Evolutionary conservation across 306 rosid species (phyloP).

Genomic region (Cicer bijugum): DNA sequence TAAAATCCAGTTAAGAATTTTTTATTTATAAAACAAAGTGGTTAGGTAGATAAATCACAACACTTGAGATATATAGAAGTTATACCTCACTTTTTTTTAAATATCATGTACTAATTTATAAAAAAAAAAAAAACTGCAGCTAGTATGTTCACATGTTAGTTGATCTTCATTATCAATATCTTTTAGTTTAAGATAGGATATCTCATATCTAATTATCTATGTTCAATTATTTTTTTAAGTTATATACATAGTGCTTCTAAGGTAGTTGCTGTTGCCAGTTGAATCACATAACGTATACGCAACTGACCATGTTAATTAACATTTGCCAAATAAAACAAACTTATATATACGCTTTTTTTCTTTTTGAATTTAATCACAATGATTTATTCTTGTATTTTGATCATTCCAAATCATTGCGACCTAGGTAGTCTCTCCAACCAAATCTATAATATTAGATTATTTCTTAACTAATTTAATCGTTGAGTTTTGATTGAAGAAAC

Average conservation of each 20-base stretch:
- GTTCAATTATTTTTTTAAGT: background rate
- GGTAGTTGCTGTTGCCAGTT: too few species aligned
- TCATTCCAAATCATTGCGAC: slow-evolving; percentile 39
- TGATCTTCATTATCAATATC: slow-evolving; percentile 9
- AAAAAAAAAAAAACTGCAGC: background rate
- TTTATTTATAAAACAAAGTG: background rate
- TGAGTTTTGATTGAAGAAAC: too few species aligned
- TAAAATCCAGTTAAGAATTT: background rate
- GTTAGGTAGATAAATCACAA: slow-evolving; percentile 20
- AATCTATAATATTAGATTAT: too few species aligned
- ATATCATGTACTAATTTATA: background rate
- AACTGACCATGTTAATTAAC: background rate
- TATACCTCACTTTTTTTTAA: background rate
- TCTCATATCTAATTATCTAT: background rate
- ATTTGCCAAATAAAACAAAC: too few species aligned
- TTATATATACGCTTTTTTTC: too few species aligned
- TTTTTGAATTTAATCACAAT: slow-evolving; percentile 5
- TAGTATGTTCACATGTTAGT: slow-evolving; percentile 17
- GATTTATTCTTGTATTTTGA: slow-evolving; percentile 8
- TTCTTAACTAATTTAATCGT: too few species aligned
- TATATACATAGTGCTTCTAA: too few species aligned
- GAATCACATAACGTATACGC: background rate
- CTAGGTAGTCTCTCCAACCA: too few species aligned
- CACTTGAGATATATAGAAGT: slow-evolving; percentile 11
- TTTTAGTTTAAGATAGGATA: background rate